These are phyloP conservation scores for Aureobasidium pullulans DNA, from an alignment of 2,329 filamentous ascomycete genomes.

Conservation along the genomic window DNA sequence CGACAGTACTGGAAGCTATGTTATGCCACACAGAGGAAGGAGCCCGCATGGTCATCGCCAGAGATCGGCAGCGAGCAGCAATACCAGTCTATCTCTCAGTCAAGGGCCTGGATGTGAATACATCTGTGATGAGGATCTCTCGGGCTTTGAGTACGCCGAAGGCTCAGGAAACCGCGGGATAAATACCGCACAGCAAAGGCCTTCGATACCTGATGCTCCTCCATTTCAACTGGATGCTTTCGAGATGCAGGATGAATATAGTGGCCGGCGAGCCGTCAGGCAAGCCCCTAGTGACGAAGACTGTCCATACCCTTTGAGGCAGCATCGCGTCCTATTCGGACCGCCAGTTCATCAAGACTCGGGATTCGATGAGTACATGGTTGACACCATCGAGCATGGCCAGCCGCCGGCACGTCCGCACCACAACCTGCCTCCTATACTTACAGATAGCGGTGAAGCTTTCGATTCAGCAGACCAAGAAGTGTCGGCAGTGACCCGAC, in stretches of 20 bases:
- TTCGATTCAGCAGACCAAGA: background rate
- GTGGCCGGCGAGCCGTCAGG: background rate
- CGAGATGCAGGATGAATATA: background rate
- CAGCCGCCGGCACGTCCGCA: background rate
- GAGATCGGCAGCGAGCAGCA: slow-evolving; percentile 23
- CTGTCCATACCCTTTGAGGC: background rate
- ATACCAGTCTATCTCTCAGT: slow-evolving; percentile 17
- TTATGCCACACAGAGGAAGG: slow-evolving; percentile 31
- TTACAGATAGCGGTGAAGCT: background rate
- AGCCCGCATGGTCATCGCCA: slow-evolving; percentile 29
- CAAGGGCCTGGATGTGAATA: slow-evolving; percentile 4
- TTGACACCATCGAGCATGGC: slow-evolving; percentile 15
- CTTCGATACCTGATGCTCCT: background rate
- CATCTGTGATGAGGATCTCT: background rate
- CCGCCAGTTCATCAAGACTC: slow-evolving; percentile 29
- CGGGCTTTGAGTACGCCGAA: background rate
- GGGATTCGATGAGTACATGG: slow-evolving; percentile 29
- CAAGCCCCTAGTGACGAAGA: background rate
- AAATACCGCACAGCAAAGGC: background rate
- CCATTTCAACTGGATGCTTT: background rate
- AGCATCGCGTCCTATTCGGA: background rate
- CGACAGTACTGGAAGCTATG: slow-evolving; percentile 38
- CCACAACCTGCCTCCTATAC: background rate
- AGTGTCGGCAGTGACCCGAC: background rate
- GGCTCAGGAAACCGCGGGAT: background rate